Conservation (phyloP, 225 moss, liverwort and hornwort genomes). For the Asterella californica region DNA sequence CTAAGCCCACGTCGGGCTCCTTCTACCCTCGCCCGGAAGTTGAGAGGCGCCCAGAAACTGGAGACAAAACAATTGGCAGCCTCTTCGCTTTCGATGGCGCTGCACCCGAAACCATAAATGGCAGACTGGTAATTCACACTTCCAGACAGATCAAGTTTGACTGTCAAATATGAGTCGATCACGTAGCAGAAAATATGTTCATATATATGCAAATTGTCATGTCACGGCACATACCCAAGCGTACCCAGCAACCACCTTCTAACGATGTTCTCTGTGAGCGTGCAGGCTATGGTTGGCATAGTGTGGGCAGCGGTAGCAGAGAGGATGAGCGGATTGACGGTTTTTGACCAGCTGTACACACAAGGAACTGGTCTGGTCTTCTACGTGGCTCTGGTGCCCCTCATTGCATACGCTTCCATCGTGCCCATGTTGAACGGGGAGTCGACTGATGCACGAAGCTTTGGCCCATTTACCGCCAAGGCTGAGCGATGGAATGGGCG, state of each 20-base stretch:
- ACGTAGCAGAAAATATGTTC: no score
- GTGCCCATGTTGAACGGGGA: slow-evolving; percentile 35
- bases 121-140: slow-evolving; percentile 7
- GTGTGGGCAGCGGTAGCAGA: slow-evolving; percentile 37
- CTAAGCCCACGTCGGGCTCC: slow-evolving; percentile 26
- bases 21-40: slow-evolving; percentile 28
- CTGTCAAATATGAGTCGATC: background rate
- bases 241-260: background rate
- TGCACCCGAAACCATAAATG: slow-evolving; percentile 27
- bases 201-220: no score
- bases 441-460: slow-evolving; percentile 31
- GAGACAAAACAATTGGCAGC: slow-evolving; percentile 11
- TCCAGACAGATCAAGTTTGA: background rate
- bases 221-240: no score
- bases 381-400: slow-evolving; percentile 28
- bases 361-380: slow-evolving; percentile 25
- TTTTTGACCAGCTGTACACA: slow-evolving; percentile 41
- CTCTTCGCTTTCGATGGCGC: slow-evolving; percentile 29
- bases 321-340: slow-evolving; percentile 33
- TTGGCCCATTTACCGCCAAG: slow-evolving; percentile 28
- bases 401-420: slow-evolving; percentile 27
- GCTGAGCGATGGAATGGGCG: slow-evolving; percentile 47
- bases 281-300: slow-evolving; percentile 34
- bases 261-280: background rate
- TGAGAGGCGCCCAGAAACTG: slow-evolving; percentile 27